Evolutionary conservation across 2,329 filamentous ascomycete species (phyloP).

Genomic region (Dactylellina parvicollis): DNA sequence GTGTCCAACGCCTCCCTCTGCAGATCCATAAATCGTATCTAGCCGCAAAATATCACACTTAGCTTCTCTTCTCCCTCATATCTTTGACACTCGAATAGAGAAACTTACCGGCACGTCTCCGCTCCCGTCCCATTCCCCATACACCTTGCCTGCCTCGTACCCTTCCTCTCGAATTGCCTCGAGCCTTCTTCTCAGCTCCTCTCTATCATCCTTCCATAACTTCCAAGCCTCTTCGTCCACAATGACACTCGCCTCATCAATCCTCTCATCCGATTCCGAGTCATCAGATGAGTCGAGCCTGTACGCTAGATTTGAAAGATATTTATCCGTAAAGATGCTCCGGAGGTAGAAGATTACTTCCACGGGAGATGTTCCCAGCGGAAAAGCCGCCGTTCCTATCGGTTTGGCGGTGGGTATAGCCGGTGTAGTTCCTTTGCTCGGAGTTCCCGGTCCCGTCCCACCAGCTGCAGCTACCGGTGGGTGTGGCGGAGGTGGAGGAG

Average conservation of each 20-base stretch:
- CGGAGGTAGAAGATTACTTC: constrained; percentile 30
- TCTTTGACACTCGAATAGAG: not conserved
- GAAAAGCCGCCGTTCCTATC: not conserved
- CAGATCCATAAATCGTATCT: constrained; percentile 49
- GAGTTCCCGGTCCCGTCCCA: constrained; percentile 3
- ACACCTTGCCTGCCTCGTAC: constrained; percentile 12
- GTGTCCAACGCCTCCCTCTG: constrained; percentile 45
- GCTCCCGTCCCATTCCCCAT: constrained; percentile 43
- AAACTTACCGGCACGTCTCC: constrained; percentile 42
- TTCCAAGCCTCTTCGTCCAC: constrained; percentile 48
- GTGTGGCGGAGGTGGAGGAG: not conserved
- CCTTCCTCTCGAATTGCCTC: constrained; percentile 7
- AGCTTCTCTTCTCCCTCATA: not conserved
- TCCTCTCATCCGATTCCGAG: not conserved
- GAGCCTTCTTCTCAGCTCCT: constrained; percentile 29
- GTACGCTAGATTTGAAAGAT: constrained; percentile 1
- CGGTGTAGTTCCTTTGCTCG: not conserved
- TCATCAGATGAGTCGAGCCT: constrained; percentile 8
- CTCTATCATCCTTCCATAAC: constrained; percentile 33
- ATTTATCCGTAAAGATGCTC: constrained; percentile 43
- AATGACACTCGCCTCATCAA: constrained; percentile 6
- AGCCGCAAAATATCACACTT: not conserved
- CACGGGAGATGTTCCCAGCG: constrained; percentile 28
- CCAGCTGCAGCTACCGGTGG: not conserved
- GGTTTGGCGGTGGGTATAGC: not conserved